Evolutionary conservation across 306 rosid species (phyloP).

Genomic region (Ochetophila trinervis): DNA sequence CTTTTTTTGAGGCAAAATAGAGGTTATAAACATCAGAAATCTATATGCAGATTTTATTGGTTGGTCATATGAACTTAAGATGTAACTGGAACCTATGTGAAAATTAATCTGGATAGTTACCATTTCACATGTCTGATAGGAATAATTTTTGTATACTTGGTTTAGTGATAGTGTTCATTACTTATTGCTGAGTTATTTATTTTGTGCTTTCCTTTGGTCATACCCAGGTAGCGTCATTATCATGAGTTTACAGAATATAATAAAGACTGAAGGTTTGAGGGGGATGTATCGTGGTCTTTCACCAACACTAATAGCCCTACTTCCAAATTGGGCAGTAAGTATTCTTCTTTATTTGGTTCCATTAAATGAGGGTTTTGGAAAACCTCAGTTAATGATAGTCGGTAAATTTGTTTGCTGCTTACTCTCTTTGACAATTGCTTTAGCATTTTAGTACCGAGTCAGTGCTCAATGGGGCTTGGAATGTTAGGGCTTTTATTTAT

Average conservation of each 20-base stretch:
- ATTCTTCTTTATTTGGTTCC: conserved; percentile 24
- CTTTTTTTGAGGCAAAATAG: too few relatives aligned
- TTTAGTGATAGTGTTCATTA: background rate
- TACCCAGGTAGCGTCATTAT: conserved; percentile 74
- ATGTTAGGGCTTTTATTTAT: background rate
- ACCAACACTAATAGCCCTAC: conserved; percentile 88
- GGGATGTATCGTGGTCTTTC: conserved; percentile 98
- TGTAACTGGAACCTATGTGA: too few relatives aligned
- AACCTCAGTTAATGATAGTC: background rate
- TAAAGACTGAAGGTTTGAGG: conserved; percentile 74
- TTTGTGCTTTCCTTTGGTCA: conserved; percentile 22
- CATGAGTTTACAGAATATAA: conserved; percentile 62
- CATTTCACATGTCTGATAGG: background rate
- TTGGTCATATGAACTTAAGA: too few relatives aligned
- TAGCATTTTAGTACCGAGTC: background rate
- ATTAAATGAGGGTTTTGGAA: background rate
- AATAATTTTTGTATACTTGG: too few relatives aligned
- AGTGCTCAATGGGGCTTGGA: background rate
- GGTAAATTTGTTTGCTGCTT: background rate
- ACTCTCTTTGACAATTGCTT: background rate
- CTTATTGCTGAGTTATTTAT: too few relatives aligned
- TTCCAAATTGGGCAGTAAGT: conserved; percentile 99
- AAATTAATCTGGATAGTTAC: too few relatives aligned
- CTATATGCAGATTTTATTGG: too few relatives aligned
- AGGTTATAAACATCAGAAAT: too few relatives aligned